Evolutionary conservation across 2,329 filamentous ascomycete species (phyloP).

Genomic region (Scedosporium boydii): DNA sequence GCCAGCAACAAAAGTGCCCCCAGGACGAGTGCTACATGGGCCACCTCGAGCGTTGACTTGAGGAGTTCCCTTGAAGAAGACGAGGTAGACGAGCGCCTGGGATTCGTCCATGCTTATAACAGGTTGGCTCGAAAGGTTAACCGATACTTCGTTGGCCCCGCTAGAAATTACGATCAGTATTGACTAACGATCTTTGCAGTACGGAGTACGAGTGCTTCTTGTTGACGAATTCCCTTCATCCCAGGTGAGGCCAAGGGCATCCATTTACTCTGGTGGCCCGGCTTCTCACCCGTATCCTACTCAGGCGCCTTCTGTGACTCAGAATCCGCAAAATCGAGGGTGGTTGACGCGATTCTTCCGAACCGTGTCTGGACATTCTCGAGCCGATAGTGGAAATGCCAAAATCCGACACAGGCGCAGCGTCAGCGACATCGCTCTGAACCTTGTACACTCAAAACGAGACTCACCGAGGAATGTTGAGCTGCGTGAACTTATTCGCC

Average conservation of each 20-base stretch:
- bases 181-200: conserved; percentile 25
- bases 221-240: conserved; percentile 24
- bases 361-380: conserved; percentile 4
- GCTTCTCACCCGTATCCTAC: background rate
- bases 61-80: conserved; percentile 34
- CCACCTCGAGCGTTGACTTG: conserved; percentile 42
- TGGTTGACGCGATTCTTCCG: conserved; percentile 30
- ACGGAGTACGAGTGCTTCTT: conserved; percentile 37
- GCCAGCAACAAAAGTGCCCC: background rate
- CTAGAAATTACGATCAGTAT: conserved; percentile 24
- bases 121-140: conserved; percentile 38
- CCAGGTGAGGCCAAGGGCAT: conserved; percentile 19
- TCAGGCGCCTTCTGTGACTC: background rate
- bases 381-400: conserved; percentile 10
- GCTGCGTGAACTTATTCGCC: conserved; percentile 48
- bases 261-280: background rate
- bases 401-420: conserved; percentile 35
- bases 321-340: conserved; percentile 17
- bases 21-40: conserved; percentile 39
- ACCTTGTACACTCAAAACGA: conserved; percentile 30
- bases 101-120: conserved; percentile 51
- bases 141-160: background rate
- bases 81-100: conserved; percentile 35
- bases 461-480: conserved; percentile 39
- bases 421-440: conserved; percentile 43